Evolutionary conservation across 2,329 filamentous ascomycete species (phyloP).

Genomic region (Fusarium redolens): DNA sequence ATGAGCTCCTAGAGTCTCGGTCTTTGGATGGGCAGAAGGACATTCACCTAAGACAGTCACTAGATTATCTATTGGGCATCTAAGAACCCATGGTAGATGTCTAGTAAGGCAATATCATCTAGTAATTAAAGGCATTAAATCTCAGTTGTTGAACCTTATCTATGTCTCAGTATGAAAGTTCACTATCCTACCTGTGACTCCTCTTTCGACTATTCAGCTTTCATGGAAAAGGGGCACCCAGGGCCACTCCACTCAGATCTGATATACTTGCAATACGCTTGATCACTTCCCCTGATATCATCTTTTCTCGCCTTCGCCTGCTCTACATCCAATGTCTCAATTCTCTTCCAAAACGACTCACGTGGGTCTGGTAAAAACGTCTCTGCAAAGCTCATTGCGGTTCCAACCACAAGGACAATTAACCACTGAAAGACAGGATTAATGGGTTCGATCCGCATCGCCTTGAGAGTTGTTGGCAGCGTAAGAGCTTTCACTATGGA

Average conservation of each 20-base stretch:
- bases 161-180: accelerated
- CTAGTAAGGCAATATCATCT: accelerated
- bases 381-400: background rate
- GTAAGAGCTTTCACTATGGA: background rate
- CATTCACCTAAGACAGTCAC: background rate
- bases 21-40: background rate
- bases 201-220: background rate
- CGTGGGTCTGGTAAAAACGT: background rate
- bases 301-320: background rate
- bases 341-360: slow-evolving; percentile 3
- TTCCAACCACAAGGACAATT: background rate
- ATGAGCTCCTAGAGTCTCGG: background rate
- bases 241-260: background rate
- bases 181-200: accelerated
- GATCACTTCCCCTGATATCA: background rate
- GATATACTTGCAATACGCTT: background rate
- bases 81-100: background rate
- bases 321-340: background rate
- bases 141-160: accelerated
- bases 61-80: background rate
- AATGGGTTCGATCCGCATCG: background rate
- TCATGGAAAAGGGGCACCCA: background rate
- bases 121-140: accelerated
- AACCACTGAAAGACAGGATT: background rate
- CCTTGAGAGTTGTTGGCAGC: background rate